Evolutionary conservation across 305 asterid genomes (phyloP).

Genomic region (Withania somnifera): DNA sequence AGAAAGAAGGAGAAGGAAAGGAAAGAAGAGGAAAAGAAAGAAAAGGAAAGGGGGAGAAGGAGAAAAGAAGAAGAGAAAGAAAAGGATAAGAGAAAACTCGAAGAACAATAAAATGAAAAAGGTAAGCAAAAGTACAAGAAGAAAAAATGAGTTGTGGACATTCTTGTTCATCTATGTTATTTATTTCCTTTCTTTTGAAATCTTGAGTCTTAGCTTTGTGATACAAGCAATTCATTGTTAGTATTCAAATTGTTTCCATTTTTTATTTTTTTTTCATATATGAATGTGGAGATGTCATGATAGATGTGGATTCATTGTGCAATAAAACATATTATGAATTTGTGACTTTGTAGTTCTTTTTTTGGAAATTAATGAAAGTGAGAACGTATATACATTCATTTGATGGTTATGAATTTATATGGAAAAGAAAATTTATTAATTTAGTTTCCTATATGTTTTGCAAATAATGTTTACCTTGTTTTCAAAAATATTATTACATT

Average conservation of each 20-base stretch:
- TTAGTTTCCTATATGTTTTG: neutral
- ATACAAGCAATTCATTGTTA: too few species aligned
- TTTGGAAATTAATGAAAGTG: neutral
- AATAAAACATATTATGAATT: neutral
- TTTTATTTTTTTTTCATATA: neutral
- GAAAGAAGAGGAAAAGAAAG: slow-evolving; percentile 19
- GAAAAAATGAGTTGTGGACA: neutral
- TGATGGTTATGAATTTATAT: neutral
- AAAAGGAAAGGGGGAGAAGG: neutral
- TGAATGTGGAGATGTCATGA: neutral
- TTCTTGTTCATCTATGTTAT: too few species aligned
- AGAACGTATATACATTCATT: neutral
- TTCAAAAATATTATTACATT: too few species aligned
- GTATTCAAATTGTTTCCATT: neutral
- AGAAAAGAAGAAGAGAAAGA: neutral
- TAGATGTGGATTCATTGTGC: neutral
- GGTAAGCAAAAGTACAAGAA: too few species aligned
- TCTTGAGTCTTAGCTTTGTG: too few species aligned
- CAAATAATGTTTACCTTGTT: too few species aligned
- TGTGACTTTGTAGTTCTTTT: neutral
- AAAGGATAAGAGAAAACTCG: too few species aligned
- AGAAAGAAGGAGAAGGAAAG: too few species aligned
- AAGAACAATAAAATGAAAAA: neutral
- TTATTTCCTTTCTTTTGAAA: too few species aligned
- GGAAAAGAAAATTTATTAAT: neutral